Conservation (phyloP, 2,329 filamentous ascomycete genomes). For the Aphanocladium album region DNA sequence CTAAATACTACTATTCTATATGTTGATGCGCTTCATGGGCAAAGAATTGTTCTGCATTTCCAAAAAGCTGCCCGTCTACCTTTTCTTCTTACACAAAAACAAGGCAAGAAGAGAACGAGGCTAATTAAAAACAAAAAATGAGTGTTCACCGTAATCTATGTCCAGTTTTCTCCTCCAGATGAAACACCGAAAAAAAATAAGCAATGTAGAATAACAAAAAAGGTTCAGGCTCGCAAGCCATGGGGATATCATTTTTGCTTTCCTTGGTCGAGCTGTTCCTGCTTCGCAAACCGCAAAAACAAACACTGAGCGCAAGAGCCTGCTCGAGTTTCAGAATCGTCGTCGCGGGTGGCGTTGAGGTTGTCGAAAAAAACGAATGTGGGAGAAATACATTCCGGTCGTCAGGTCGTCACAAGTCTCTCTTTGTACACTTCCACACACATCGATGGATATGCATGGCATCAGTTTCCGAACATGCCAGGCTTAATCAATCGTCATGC, state of each 20-base stretch:
- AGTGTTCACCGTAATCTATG: slow-evolving; percentile 5
- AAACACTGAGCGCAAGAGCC: neutral
- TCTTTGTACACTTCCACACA: slow-evolving; percentile 12
- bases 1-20: neutral
- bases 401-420: slow-evolving; percentile 7
- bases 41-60: neutral
- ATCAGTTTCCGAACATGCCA: neutral
- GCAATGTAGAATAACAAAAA: slow-evolving; percentile 8
- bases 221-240: neutral
- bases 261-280: neutral
- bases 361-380: neutral
- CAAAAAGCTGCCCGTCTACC: neutral
- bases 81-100: neutral
- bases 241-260: slow-evolving; percentile 17
- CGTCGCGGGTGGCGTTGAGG: neutral
- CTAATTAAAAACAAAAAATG: neutral
- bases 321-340: neutral
- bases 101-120: neutral
- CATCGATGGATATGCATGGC: neutral
- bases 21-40: neutral
- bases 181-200: slow-evolving; percentile 13
- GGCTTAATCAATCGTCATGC: slow-evolving; percentile 58
- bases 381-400: slow-evolving; percentile 10
- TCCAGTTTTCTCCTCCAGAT: slow-evolving; percentile 5
- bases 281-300: neutral